Percentiles rank a stretch among this genome's conserved stretches.
These are phyloP conservation scores for Picochlorum sp. DNA, from an alignment of 139 green algal species.

Conservation along the genomic window DNA sequence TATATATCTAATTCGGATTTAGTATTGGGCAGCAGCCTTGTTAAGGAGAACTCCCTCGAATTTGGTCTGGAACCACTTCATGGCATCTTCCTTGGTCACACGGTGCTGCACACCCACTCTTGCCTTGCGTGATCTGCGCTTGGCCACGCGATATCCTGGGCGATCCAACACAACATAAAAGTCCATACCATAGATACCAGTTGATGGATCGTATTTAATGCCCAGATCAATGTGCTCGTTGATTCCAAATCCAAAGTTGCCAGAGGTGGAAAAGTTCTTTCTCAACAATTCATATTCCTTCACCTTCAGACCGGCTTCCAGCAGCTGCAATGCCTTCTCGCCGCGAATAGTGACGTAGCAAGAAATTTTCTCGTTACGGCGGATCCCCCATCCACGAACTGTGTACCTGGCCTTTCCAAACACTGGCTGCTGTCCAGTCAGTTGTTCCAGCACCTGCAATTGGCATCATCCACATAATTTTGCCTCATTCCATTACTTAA, in stretches of 20 bases:
- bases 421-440: constrained; percentile 95
- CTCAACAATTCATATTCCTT: constrained; percentile 98
- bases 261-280: constrained; percentile 92
- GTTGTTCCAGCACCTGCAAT: constrained; percentile 94
- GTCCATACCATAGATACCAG: constrained; percentile 99
- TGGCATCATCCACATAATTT: neutral
- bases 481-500: neutral
- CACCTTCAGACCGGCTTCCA: constrained; percentile 98
- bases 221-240: constrained; percentile 99
- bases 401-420: constrained; percentile 98
- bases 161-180: constrained; percentile 98
- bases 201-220: constrained; percentile 99
- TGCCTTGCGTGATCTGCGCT: constrained; percentile 47
- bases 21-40: constrained; percentile 28
- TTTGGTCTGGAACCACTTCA: constrained; percentile 77
- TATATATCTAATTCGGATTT: neutral
- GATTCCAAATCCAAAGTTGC: constrained; percentile 96
- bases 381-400: constrained; percentile 93
- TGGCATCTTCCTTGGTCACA: constrained; percentile 95
- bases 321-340: constrained; percentile 97
- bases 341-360: constrained; percentile 91
- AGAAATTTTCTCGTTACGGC: constrained; percentile 99
- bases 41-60: constrained; percentile 58
- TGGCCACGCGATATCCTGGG: constrained; percentile 85
- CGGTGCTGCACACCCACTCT: constrained; percentile 71